Percentiles rank a stretch among this genome's conserved stretches.
These are phyloP conservation scores for Trichoderma sp. DNA, from an alignment of 2,329 filamentous ascomycete species.

Conservation along the genomic window DNA sequence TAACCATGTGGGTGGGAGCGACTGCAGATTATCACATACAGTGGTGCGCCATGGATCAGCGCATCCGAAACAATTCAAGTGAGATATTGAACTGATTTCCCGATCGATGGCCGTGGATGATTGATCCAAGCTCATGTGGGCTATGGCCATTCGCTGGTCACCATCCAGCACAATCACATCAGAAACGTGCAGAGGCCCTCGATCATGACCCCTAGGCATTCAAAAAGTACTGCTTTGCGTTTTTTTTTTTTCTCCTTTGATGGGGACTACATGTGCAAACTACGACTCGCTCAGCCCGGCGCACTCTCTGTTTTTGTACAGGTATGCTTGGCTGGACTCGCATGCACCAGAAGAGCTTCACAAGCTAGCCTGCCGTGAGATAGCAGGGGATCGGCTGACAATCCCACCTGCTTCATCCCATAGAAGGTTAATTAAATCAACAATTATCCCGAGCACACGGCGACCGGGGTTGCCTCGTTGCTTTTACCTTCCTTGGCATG, in stretches of 20 bases:
- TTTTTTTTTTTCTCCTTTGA: neutral
- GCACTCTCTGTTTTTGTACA: neutral
- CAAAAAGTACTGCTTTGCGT: neutral
- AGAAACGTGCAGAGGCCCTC: conserved; percentile 1
- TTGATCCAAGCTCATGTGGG: conserved; percentile 9
- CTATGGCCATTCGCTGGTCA: neutral
- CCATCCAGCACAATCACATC: neutral
- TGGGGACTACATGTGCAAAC: neutral
- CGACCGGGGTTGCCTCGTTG: conserved; percentile 9
- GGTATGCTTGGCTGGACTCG: neutral
- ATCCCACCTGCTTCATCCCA: conserved; percentile 9
- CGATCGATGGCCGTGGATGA: neutral
- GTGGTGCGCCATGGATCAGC: conserved; percentile 3
- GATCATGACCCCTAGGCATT: neutral
- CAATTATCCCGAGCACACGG: conserved; percentile 18
- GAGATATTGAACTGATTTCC: conserved; percentile 4
- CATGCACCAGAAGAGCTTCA: neutral
- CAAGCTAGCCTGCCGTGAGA: neutral
- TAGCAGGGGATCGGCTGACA: conserved; percentile 14
- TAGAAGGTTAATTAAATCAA: conserved; percentile 17
- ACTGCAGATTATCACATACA: conserved; percentile 14
- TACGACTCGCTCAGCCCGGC: neutral
- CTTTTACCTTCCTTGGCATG: conserved; percentile 10
- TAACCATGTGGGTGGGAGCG: conserved; percentile 16
- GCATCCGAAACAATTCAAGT: conserved; percentile 15